Percentiles rank a stretch among this genome's conserved stretches.
Evolutionary conservation across 2,329 filamentous ascomycete genomes (phyloP).

Genomic region (Magnaporthiopsis rhizophila): DNA sequence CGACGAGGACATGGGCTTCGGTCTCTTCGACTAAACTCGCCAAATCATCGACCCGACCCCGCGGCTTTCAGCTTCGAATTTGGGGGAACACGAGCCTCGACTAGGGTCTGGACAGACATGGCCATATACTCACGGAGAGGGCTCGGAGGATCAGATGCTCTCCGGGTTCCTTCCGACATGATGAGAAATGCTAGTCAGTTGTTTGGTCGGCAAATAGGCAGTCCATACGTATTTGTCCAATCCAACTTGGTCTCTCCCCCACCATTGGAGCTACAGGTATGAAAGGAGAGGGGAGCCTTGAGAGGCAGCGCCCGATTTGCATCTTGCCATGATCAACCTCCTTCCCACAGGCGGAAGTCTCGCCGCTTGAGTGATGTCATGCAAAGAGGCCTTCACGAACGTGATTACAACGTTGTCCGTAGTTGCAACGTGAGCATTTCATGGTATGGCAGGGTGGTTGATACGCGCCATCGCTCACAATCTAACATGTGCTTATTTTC

Average conservation of each 20-base stretch:
- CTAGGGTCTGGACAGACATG: slow-evolving; percentile 5
- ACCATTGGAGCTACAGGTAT: too few relatives aligned
- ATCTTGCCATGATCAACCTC: too few relatives aligned
- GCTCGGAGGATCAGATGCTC: slow-evolving; percentile 6
- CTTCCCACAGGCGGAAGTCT: too few relatives aligned
- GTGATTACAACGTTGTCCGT: too few relatives aligned
- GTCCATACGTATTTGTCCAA: neutral
- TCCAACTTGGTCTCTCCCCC: neutral
- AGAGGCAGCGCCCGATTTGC: too few relatives aligned
- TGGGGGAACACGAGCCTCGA: slow-evolving; percentile 3
- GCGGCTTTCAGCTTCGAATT: neutral
- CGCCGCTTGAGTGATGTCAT: too few relatives aligned
- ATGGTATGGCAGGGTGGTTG: too few relatives aligned
- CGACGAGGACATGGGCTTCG: slow-evolving; percentile 71
- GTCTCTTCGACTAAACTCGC: slow-evolving; percentile 62
- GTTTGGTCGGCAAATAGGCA: slow-evolving; percentile 4
- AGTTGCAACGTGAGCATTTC: too few relatives aligned
- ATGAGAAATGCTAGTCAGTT: slow-evolving; percentile 9
- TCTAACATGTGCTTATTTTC: too few relatives aligned
- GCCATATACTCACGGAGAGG: slow-evolving; percentile 13
- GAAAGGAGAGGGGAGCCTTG: too few relatives aligned
- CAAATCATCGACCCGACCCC: neutral
- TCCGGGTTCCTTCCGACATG: neutral
- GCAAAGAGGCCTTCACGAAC: too few relatives aligned
- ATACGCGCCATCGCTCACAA: too few relatives aligned